Conservation (phyloP, 73 alveolate species). For the Tetrahymena elliotti region DNA sequence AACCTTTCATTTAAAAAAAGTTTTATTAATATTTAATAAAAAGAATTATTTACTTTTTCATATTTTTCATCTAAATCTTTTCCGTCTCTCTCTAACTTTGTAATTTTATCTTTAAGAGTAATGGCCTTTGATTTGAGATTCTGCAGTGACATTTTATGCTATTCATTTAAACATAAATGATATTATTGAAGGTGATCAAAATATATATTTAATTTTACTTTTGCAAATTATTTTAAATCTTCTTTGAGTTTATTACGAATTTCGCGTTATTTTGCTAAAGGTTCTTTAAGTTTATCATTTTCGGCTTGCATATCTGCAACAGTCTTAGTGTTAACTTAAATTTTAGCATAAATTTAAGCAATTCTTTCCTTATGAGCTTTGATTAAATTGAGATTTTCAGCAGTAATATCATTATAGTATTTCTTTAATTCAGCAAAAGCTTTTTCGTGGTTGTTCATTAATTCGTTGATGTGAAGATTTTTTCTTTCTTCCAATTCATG, state of each 20-base stretch:
- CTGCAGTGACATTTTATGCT: conserved; percentile 61
- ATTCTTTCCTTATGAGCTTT: conserved; percentile 73
- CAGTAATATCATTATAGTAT: conserved; percentile 83
- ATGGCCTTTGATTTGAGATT: conserved; percentile 54
- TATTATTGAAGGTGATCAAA: not conserved
- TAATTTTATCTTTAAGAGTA: conserved; percentile 51
- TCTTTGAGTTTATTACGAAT: conserved; percentile 54
- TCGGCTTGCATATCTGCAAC: conserved; percentile 52
- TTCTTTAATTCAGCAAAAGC: conserved; percentile 88
- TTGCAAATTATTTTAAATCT: conserved; percentile 28
- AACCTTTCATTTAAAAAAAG: not conserved
- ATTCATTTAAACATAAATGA: not conserved
- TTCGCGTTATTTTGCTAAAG: conserved; percentile 50
- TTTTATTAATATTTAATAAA: not conserved
- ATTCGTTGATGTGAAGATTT: conserved; percentile 82
- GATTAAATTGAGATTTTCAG: conserved; percentile 84
- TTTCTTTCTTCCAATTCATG: conserved; percentile 94
- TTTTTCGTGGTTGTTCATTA: conserved; percentile 82
- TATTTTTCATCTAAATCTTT: conserved; percentile 62
- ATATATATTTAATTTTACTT: not conserved
- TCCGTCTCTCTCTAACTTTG: conserved; percentile 48
- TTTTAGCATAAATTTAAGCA: conserved; percentile 53
- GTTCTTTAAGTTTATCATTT: conserved; percentile 51
- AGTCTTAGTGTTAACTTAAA: conserved; percentile 38
- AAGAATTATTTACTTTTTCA: conserved; percentile 33